Evolutionary conservation across 768 basidiomycete genomes (phyloP), one percentile per base, ranked within the genome.

Genomic region (Lactarius evosmus): DNA sequence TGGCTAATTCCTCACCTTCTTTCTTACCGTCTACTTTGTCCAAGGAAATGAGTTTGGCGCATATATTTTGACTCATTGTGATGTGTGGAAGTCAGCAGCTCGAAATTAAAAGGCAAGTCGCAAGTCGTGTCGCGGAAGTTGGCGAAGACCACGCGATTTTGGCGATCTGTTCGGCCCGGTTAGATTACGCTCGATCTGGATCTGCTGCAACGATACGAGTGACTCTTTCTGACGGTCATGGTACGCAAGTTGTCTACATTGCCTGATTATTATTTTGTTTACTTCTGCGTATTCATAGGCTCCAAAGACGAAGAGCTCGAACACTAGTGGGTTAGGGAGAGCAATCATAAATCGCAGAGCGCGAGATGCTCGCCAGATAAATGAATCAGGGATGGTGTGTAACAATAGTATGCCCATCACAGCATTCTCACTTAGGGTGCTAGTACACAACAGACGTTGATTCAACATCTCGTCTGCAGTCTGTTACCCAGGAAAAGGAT

Each of bases 401-500:
- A 38, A 22, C 17, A 9, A 33, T 41, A 29, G 44, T 14, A 40
- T 60, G 44, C 40, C 36, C 29, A 34, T 38, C 25, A 38, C 22
- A 27, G 14, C 19, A 19, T 11, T 27, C 27, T 58, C 54, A 68
- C 29, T 36, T 46, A 9, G 33, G 51, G 34, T 34, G 53, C 44
- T 44, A 93, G 92, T 94, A 89, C 74, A 83, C 85, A 5, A 87
- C 90, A 2, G 93, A 96, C 70, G 56, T 86, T 22, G 88, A 91
- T 61, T 74, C 81, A 12, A 81, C 85, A 7, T 80, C 80, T 58
- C 86, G 86, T 36, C 81, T 99, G 40, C 85, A 88, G 72, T 98
- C 96, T 0, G 87, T 99, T 25, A 99, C 97, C 0, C 95, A 98
- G 76, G 96, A 99, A 77, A 80, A 86, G 60, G 95, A 98, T 78